phyloP scores from a whole-genome alignment of 2,329 filamentous ascomycete species.

The Hirsutella rhossiliensis region DNA sequence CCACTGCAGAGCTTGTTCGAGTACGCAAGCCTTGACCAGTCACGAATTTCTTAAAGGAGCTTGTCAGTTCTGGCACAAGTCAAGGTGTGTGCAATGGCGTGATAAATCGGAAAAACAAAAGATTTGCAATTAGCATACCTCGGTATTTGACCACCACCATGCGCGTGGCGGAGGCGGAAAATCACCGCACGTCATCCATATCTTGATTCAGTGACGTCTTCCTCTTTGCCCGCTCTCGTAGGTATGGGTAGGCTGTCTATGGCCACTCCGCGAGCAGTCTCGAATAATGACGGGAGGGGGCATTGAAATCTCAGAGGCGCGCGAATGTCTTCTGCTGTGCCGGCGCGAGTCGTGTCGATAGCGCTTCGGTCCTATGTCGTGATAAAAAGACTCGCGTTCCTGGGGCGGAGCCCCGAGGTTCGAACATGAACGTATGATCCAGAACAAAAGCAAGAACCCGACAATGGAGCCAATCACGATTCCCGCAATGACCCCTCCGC shows the following conservation, averaged over 20 bases:
- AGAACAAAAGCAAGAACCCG: slow-evolving; percentile 32
- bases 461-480: slow-evolving; percentile 36
- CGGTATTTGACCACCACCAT: too few relatives aligned
- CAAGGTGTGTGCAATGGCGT: too few relatives aligned
- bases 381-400: slow-evolving; percentile 19
- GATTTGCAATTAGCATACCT: too few relatives aligned
- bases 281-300: slow-evolving; percentile 12
- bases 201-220: background rate
- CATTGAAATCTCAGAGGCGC: slow-evolving; percentile 10
- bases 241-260: background rate
- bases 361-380: slow-evolving; percentile 12
- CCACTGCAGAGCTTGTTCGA: too few relatives aligned
- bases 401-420: slow-evolving; percentile 25
- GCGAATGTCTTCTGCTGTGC: slow-evolving; percentile 8
- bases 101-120: too few relatives aligned
- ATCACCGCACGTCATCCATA: background rate
- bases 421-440: slow-evolving; percentile 32
- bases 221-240: background rate
- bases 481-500: slow-evolving; percentile 36
- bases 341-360: slow-evolving; percentile 11
- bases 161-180: too few relatives aligned
- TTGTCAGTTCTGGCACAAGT: too few relatives aligned
- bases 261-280: background rate
- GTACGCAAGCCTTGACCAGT: too few relatives aligned
- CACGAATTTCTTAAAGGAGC: too few relatives aligned